Base-by-base conservation (phyloP, 148 eudicot genomes). In the Gaultheria prostrata region DNA sequence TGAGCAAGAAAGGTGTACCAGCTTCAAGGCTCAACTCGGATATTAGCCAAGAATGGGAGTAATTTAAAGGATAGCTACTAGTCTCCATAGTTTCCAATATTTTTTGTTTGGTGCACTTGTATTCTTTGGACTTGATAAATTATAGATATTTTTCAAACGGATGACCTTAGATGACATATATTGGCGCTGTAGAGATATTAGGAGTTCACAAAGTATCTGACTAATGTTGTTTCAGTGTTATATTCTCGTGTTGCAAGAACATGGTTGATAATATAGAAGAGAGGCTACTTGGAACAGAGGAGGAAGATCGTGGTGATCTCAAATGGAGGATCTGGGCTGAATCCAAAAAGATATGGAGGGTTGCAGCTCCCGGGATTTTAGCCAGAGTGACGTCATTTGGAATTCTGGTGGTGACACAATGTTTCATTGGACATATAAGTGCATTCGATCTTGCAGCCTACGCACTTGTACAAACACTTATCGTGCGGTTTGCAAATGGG, bases 361-460 rank as follows among this genome's bases (percentile, higher is more conserved):
- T 90, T 28, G 94, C 97, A 57, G 86, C 88, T 83, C 97, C 97
- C 26, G 84, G 92, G 49, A 89, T 93, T 67, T 69, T 92, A 21
- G 83, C 91, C 20, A 90, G 93, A 85, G 89, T 90, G 59, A 73
- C 88, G 17, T 80, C 92, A 0, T 92, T 89, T 59, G 94, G 97
- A 49, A 80, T 89, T 5, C 50, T 90, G 21, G 93, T 93, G 21
- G 91, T 92, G 30, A 89, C 96, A n/a, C 97, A 93, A 83, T 89
- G 93, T 26, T 89, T 89, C 75, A 84, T 92, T 21, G 94, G 96
- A 26, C 93, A 92, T 80, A 85, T 92, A 33, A 86, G 89, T 70
- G 88, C 87, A 28, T 80, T 88, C 20, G 91, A 93, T 81, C 93
- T 93, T 84, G 96, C 96, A 35, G 93, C 90, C 1, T 93, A 91